These are phyloP conservation scores for Talaromyces sp. DNA, from an alignment of 2,329 filamentous ascomycete genomes.

Conservation along the genomic window DNA sequence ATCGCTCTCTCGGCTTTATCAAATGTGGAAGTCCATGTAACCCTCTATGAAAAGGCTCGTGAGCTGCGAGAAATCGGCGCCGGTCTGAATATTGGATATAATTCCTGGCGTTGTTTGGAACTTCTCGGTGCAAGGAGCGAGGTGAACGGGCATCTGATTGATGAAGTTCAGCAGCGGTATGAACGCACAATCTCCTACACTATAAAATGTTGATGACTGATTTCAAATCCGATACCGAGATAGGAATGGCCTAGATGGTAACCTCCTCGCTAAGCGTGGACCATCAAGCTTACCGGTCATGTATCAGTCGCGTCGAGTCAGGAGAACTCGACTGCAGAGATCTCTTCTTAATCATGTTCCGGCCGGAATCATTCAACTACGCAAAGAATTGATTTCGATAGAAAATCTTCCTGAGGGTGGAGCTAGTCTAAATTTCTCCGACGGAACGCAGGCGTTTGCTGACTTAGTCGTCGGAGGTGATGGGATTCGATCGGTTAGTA, in stretches of 20 bases:
- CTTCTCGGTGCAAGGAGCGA: slow-evolving; percentile 45
- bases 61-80: slow-evolving; percentile 51
- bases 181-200: not conserved
- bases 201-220: not conserved
- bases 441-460: slow-evolving; percentile 40
- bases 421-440: slow-evolving; percentile 48
- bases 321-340: slow-evolving; percentile 46
- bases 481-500: slow-evolving; percentile 51
- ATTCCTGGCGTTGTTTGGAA: slow-evolving; percentile 51
- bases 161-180: slow-evolving; percentile 33
- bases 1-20: slow-evolving; percentile 47
- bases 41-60: slow-evolving; percentile 48
- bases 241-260: slow-evolving; percentile 36
- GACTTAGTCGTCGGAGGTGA: slow-evolving; percentile 55
- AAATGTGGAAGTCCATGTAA: slow-evolving; percentile 37
- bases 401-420: slow-evolving; percentile 39
- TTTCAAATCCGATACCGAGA: not conserved
- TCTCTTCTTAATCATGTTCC: slow-evolving; percentile 51
- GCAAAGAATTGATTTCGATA: slow-evolving; percentile 46
- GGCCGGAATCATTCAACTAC: slow-evolving; percentile 45
- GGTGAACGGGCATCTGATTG: slow-evolving; percentile 39
- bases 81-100: slow-evolving; percentile 48
- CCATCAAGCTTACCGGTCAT: slow-evolving; percentile 20
- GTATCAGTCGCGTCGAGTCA: slow-evolving; percentile 31
- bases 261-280: slow-evolving; percentile 25